Evolutionary conservation across 306 rosid species (phyloP), one percentile per base, ranked within the genome.

Genomic region (Nissolia schottii): DNA sequence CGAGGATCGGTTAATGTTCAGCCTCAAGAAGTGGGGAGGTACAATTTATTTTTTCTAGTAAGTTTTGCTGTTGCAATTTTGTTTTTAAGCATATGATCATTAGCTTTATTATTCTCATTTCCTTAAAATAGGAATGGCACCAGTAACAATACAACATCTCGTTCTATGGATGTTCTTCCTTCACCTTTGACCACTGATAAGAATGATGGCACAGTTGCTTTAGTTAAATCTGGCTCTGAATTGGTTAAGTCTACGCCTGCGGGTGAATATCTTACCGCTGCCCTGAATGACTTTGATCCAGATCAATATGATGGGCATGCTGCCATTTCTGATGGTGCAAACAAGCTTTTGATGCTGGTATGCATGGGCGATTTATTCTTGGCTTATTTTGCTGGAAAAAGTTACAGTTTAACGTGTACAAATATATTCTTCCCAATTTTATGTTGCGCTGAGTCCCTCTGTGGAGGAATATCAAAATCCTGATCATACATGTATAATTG

Each of bases 291-390:
- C 59, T 89, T 94, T 64, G 95, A 94, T 82, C 96, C 96, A 67
- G 98, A 89, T 65, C 98, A 86, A 82, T 85, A 86, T 82, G 98
- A 91, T 81, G 92, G 92, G 81, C 90, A 83, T 83, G 98, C 98
- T 85, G 97, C 97, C 73, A 89, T 94, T 75, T 86, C 98, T 59
- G 98, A 94, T 63, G 98, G 98, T 64, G 92, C 98, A 71, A 94
- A 94, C 87, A 94, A 94, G 85, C 95, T 94, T 81, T 83, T 94
- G 89, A 94, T 94, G 98, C 95, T 94, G 98, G 98, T 94, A 94
- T 48, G 82, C 38, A 22, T 29, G 59, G 27, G 32, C 68, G 40
- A 71, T 67, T 46, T 48, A n/a, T 79, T 53, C 37, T 15, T 59
- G 25, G 11, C 50, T 76, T 53, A 41, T 43, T 51, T 74, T 35